Evolutionary conservation across 139 green algal species (phyloP).

Genomic region (Auxenochlorella protothecoides): DNA sequence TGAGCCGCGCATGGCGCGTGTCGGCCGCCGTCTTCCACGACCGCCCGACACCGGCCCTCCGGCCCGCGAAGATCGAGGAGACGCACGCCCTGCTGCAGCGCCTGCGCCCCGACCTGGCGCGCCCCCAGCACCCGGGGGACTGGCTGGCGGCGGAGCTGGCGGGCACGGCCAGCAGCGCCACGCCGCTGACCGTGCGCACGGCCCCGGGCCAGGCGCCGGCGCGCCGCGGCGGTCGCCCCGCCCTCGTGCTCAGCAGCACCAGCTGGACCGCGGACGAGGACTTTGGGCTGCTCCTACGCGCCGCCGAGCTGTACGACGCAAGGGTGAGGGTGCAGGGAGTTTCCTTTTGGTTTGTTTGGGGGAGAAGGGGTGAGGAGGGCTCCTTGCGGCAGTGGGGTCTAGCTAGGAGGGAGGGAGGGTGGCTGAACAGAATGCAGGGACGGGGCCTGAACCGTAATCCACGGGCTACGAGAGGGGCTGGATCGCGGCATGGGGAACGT

Average conservation of each 20-base stretch:
- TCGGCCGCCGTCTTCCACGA: slow-evolving; percentile 81
- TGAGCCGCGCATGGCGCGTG: slow-evolving; percentile 56
- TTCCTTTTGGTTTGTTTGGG: neutral
- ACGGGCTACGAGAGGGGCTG: no score
- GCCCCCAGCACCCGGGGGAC: slow-evolving; percentile 22
- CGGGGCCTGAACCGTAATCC: no score
- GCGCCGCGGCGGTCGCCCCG: neutral
- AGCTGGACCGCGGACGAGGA: slow-evolving; percentile 97
- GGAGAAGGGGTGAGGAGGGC: neutral
- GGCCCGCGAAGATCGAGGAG: slow-evolving; percentile 17
- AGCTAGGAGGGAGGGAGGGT: no score
- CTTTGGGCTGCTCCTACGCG: slow-evolving; percentile 83
- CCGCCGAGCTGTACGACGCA: slow-evolving; percentile 25
- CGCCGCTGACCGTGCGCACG: slow-evolving; percentile 19
- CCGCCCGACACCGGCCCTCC: slow-evolving; percentile 64
- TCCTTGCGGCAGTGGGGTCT: neutral
- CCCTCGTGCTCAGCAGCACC: slow-evolving; percentile 71
- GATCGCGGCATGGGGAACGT: no score
- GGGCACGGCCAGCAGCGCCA: neutral
- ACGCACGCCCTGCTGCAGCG: slow-evolving; percentile 28
- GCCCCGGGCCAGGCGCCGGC: neutral
- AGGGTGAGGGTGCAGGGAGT: neutral
- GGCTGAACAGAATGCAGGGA: no score
- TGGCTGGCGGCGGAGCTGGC: slow-evolving; percentile 7
- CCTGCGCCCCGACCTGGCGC: slow-evolving; percentile 14